Evolutionary conservation across 768 basidiomycete genomes (phyloP), one percentile per base, ranked within the genome.

Genomic region (Mycena polygramma): DNA sequence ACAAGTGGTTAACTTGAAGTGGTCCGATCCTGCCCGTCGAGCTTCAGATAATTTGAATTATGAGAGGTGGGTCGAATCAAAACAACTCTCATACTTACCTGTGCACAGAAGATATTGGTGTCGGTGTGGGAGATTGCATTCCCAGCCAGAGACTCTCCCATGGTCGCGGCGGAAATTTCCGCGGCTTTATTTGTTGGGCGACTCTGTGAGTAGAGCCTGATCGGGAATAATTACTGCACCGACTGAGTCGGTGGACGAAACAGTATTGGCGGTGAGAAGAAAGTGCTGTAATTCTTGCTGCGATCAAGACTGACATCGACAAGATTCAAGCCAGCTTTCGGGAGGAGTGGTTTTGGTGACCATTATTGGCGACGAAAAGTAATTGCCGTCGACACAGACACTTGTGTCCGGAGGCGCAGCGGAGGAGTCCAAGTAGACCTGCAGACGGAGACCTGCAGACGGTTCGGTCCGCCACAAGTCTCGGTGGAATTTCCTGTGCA

Each of bases 401-500:
- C 72, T 74, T 15, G 63, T 62, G 15, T 69, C 48, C 2, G 76
- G 61, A 43, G 77, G 71, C 6, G 76, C 68, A 9, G 74, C 74
- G 22, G 65, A 60, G 35, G 30, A 66, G 61, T 77, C 69, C 80
- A 81, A 84, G 75, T 84, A 88, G 20, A 89, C 74, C n/a, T n/a
- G n/a, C n/a, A n/a, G n/a, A n/a, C n/a, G n/a, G n/a, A n/a, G n/a
- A n/a, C n/a, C 63, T 84, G 82, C 19, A 88, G 75, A 43, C 77
- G 82, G 75, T 79, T 70, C 4, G 83, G 82, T 3, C 83, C 86
- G 19, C 88, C 88, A 70, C 87, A 88, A 15, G 73, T 70, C 71
- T 89, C 83, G 17, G 77, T 74, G 9, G 80, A 39, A 67, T 89
- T 80, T 11, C 87, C 87, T 0, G 77, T 78, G 73, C 88, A 89